Evolutionary conservation across 75 land plant species (phyloP).

Genomic region (Picea glauca): DNA sequence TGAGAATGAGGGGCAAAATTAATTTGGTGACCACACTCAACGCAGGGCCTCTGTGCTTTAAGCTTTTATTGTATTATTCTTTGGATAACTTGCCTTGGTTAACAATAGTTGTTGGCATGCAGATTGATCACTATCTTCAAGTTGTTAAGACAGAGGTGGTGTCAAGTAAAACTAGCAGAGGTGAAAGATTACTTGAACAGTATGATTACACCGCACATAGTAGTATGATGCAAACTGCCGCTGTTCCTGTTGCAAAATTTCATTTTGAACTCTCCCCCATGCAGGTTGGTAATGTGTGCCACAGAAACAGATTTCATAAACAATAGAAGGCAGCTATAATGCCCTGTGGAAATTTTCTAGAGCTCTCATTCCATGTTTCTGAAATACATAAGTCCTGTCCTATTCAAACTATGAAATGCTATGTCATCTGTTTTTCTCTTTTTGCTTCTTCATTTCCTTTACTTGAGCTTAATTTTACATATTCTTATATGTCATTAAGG

Average conservation of each 20-base stretch:
- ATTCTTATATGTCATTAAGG: background rate
- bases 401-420: background rate
- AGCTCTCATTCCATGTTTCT: background rate
- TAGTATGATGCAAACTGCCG: conserved; percentile 57
- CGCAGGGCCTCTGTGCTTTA: too few relatives aligned
- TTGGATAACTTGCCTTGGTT: background rate
- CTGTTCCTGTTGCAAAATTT: conserved; percentile 90
- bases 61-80: background rate
- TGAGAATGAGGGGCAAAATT: background rate
- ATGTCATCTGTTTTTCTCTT: background rate
- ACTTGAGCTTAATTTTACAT: background rate
- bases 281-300: conserved; percentile 53
- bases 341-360: background rate
- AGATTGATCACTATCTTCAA: conserved; percentile 98
- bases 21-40: background rate
- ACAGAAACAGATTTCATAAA: background rate
- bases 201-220: conserved; percentile 99
- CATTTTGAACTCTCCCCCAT: conserved; percentile 96
- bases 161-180: conserved; percentile 31
- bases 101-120: conserved; percentile 15
- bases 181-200: conserved; percentile 54
- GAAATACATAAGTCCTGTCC: background rate
- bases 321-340: background rate
- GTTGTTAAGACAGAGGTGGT: conserved; percentile 91
- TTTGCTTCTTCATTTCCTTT: background rate